Conservation (phyloP, 2,329 filamentous ascomycete genomes). For the Truncatella angustata region DNA sequence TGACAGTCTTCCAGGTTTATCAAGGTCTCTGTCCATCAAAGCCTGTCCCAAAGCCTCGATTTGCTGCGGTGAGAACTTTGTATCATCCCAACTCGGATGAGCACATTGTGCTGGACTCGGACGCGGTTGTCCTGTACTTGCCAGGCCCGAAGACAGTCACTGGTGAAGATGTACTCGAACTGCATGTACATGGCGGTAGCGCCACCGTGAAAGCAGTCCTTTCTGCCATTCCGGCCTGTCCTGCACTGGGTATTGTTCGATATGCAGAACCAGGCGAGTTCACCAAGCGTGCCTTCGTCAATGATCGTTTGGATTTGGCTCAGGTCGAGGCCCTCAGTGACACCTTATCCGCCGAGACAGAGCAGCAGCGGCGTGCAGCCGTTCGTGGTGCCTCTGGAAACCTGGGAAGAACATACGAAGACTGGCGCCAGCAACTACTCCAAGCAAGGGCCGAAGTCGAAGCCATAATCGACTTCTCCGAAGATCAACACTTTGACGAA, state of each 20-base stretch:
- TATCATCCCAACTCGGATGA: constrained; percentile 46
- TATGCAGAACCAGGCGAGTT: constrained; percentile 97
- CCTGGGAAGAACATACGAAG: constrained; percentile 74
- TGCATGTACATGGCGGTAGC: constrained; percentile 90
- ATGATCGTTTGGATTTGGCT: constrained; percentile 79
- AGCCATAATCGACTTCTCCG: constrained; percentile 93
- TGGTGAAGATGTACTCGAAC: constrained; percentile 86
- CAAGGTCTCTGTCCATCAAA: constrained; percentile 47
- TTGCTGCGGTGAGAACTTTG: constrained; percentile 73
- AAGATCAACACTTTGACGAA: constrained; percentile 97
- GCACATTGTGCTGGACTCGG: constrained; percentile 68
- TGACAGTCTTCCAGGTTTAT: constrained; percentile 39
- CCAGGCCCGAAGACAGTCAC: constrained; percentile 80
- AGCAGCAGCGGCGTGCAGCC: constrained; percentile 86
- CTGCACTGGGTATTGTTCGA: constrained; percentile 50
- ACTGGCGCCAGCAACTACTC: constrained; percentile 75
- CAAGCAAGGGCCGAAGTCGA: constrained; percentile 87
- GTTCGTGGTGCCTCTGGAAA: constrained; percentile 72
- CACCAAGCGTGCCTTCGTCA: constrained; percentile 86
- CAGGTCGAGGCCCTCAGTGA: constrained; percentile 72
- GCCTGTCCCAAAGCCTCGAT: constrained; percentile 43
- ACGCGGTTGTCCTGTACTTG: constrained; percentile 80
- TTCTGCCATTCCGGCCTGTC: constrained; percentile 65
- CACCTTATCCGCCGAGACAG: constrained; percentile 70
- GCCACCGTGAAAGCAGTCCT: constrained; percentile 88